phyloP scores from a whole-genome alignment of 176 grass and related monocot species.

The Raddia guianensis region DNA sequence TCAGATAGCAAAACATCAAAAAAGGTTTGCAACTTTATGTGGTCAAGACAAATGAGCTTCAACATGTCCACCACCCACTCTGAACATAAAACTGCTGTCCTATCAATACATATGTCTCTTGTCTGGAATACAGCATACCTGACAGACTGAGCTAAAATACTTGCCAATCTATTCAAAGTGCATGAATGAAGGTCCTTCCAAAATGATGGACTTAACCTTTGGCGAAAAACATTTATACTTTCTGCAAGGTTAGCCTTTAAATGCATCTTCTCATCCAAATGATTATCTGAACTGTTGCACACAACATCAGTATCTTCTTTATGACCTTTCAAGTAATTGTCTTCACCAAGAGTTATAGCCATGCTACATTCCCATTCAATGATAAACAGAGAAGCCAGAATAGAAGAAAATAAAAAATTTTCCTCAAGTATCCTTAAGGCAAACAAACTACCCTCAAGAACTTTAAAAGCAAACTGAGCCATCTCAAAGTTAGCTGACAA shows the following conservation, averaged over 20 bases:
- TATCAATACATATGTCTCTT: conserved; percentile 42
- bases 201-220: conserved; percentile 63
- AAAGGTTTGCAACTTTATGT: conserved; percentile 62
- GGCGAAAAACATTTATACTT: conserved; percentile 56
- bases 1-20: conserved; percentile 72
- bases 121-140: conserved; percentile 74
- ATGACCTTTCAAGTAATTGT: conserved; percentile 38
- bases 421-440: conserved; percentile 51
- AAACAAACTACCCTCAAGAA: conserved; percentile 77
- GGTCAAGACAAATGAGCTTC: conserved; percentile 58
- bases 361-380: conserved; percentile 83
- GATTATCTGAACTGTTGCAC: conserved; percentile 24
- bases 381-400: conserved; percentile 77
- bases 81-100: conserved; percentile 53
- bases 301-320: conserved; percentile 32
- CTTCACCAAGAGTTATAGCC: conserved; percentile 44
- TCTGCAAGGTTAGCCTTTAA: conserved; percentile 58
- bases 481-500: conserved; percentile 43
- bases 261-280: conserved; percentile 43
- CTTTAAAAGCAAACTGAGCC: conserved; percentile 63
- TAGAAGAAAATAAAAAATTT: conserved; percentile 57
- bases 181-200: conserved; percentile 55
- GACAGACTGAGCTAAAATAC: conserved; percentile 74
- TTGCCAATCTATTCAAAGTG: conserved; percentile 56
- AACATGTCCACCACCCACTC: conserved; percentile 73